These are phyloP conservation scores for Guadua angustifolia DNA, from an alignment of 176 grass and related monocot species.

Conservation along the genomic window DNA sequence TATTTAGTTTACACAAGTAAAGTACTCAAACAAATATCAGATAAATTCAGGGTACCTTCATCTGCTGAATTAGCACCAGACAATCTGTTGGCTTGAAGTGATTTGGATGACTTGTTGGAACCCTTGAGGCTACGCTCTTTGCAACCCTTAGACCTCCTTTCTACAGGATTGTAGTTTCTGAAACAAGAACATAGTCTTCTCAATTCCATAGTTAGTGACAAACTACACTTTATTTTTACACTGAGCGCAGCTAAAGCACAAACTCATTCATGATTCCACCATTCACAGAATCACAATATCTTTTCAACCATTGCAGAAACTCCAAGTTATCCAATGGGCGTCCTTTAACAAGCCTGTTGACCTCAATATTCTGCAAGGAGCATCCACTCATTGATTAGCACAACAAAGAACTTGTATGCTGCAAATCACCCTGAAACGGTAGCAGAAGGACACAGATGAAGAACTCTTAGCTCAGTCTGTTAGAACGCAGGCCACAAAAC, in stretches of 20 bases:
- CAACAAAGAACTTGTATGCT: neutral
- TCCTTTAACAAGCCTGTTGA: slow-evolving; percentile 91
- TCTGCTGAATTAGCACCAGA: slow-evolving; percentile 49
- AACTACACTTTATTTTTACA: neutral
- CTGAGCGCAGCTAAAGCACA: slow-evolving; percentile 11
- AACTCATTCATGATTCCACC: slow-evolving; percentile 93
- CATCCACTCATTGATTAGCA: slow-evolving; percentile 16
- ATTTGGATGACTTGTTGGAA: slow-evolving; percentile 65
- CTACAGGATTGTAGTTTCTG: slow-evolving; percentile 86
- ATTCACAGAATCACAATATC: slow-evolving; percentile 88
- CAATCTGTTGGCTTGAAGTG: slow-evolving; percentile 73
- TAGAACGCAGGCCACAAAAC: neutral
- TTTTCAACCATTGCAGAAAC: slow-evolving; percentile 92
- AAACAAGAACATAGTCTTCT: slow-evolving; percentile 28
- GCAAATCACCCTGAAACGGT: neutral
- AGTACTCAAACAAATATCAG: neutral
- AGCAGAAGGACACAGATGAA: neutral
- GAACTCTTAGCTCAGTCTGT: neutral
- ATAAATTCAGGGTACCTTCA: slow-evolving; percentile 28
- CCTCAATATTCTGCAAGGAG: slow-evolving; percentile 79
- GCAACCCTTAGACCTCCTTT: slow-evolving; percentile 75
- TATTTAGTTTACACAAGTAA: slow-evolving; percentile 17
- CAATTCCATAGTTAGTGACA: neutral
- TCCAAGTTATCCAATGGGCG: slow-evolving; percentile 89
- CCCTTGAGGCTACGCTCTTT: slow-evolving; percentile 61